Evolutionary conservation across 2,329 filamentous ascomycete genomes (phyloP).

Genomic region (Cladosporium sp.): DNA sequence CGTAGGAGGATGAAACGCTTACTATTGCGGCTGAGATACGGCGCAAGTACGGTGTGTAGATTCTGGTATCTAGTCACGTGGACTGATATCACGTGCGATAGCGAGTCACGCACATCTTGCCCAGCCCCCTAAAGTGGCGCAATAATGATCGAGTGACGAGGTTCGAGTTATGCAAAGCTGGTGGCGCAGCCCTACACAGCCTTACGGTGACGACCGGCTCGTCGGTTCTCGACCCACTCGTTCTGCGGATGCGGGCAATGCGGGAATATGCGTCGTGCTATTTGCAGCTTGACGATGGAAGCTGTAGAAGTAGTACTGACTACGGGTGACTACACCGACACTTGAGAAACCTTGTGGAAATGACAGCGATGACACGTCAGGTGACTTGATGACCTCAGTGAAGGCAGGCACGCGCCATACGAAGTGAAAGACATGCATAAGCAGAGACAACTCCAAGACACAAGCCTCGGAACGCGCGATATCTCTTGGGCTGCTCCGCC

Average conservation of each 20-base stretch:
- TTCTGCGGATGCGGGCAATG: slow-evolving; percentile 5
- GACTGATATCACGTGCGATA: neutral
- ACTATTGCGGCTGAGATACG: too few species aligned
- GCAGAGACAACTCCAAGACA: neutral
- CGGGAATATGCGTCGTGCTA: neutral
- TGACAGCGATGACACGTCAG: neutral
- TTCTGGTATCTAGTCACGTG: too few species aligned
- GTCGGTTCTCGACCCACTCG: slow-evolving; percentile 1
- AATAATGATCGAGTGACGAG: neutral
- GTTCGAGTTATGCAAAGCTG: neutral
- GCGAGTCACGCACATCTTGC: neutral
- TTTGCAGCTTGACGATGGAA: neutral
- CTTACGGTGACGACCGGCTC: slow-evolving; percentile 9
- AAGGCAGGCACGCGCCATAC: neutral
- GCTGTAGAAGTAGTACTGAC: neutral
- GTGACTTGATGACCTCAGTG: neutral
- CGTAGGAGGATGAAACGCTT: too few species aligned
- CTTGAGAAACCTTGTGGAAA: neutral
- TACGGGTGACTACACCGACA: neutral
- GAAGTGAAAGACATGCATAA: neutral
- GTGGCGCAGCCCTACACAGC: slow-evolving; percentile 14
- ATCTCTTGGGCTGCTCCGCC: neutral
- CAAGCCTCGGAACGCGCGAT: slow-evolving; percentile 1
- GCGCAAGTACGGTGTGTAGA: too few species aligned
- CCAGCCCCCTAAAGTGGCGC: slow-evolving; percentile 7